Base-by-base conservation (phyloP, 305 asterid genomes). In the Nicotiana rustica region DNA sequence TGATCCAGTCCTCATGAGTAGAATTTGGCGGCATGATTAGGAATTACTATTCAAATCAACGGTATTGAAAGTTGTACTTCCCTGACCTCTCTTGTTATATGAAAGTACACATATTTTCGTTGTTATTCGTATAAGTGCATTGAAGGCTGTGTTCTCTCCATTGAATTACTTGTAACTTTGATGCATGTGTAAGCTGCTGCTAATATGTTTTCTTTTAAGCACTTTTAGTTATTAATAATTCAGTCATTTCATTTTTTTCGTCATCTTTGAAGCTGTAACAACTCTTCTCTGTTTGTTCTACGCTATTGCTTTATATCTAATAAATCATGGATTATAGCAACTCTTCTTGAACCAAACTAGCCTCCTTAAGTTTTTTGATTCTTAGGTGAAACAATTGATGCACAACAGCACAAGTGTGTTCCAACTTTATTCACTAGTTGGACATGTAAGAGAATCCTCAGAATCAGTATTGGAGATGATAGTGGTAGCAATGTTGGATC, bases 1-100 rank as follows among this genome's bases (percentile, higher is more conserved):
- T 96, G 89, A 86, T 69, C 66, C 49, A 31, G 80, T 31, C 80
- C 66, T 31, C 2, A 49, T 55, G 80, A 76, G 29, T 55, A 9
- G 31, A 55, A 29, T 76, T 55, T 31, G 65, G 66, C 66, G 66
- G 6, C 49, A 55, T 17, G 49, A 52, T 31, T 19, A 55, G 65
- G 31, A 55, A 9, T 76, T 76, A 35, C 66, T 76, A 9, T 31
- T 10, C 80, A 76, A 25, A 52, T 55, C 10, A 76, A 55, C 31
- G 66, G 80, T 76, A 55, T 29, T 29, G 49, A 76, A 76, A 19
- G 17, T 73, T 35, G 6, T 75, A 31, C 47, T 31, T 55, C 14
- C 49, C 17, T 75, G 15, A 9, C 5, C 44, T 75, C 79, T 29
- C 80, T 8, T 55, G 49, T 76, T 76, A 55, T 17, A 29, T 9